Evolutionary conservation across 2,329 filamentous ascomycete genomes (phyloP).

Genomic region (Rutstroemia sp.): DNA sequence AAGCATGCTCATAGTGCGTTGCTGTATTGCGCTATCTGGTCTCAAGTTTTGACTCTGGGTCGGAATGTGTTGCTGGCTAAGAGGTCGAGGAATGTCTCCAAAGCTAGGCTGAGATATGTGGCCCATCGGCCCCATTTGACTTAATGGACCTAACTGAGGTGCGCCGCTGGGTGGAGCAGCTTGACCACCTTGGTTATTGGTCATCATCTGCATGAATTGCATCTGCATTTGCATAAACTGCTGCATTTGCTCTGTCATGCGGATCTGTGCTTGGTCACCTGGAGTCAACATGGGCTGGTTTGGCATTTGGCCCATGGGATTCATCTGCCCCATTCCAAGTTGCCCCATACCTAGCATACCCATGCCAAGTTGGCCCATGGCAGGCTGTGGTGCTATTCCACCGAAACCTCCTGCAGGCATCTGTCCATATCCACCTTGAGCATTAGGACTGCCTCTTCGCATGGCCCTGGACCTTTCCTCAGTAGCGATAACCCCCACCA

Average conservation of each 20-base stretch:
- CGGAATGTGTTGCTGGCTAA: slow-evolving; percentile 10
- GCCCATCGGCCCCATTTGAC: slow-evolving; percentile 12
- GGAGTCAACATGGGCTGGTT: slow-evolving; percentile 35
- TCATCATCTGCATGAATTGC: slow-evolving; percentile 87
- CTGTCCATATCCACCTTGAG: slow-evolving; percentile 42
- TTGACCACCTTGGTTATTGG: slow-evolving; percentile 21
- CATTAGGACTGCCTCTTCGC: slow-evolving; percentile 69
- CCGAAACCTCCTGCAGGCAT: slow-evolving; percentile 26
- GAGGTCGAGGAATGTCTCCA: slow-evolving; percentile 19
- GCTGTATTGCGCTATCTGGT: slow-evolving; percentile 18
- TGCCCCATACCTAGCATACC: slow-evolving; percentile 18
- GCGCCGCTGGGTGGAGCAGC: slow-evolving; percentile 7
- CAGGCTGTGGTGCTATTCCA: slow-evolving; percentile 22
- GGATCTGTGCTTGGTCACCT: slow-evolving; percentile 66
- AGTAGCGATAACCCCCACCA: slow-evolving; percentile 81
- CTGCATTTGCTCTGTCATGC: slow-evolving; percentile 77
- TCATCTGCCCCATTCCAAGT: slow-evolving; percentile 29
- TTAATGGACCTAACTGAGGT: slow-evolving; percentile 10
- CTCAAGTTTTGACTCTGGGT: slow-evolving; percentile 12
- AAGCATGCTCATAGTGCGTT: slow-evolving; percentile 77
- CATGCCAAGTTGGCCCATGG: background rate
- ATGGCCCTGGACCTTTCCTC: slow-evolving; percentile 75
- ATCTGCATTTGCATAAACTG: slow-evolving; percentile 92
- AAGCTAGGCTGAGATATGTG: slow-evolving; percentile 19
- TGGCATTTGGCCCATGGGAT: slow-evolving; percentile 23